Evolutionary conservation across 345 rosid genomes (phyloP), one percentile per base, ranked within the genome.

Genomic region (Excoecaria cochinchinensis): DNA sequence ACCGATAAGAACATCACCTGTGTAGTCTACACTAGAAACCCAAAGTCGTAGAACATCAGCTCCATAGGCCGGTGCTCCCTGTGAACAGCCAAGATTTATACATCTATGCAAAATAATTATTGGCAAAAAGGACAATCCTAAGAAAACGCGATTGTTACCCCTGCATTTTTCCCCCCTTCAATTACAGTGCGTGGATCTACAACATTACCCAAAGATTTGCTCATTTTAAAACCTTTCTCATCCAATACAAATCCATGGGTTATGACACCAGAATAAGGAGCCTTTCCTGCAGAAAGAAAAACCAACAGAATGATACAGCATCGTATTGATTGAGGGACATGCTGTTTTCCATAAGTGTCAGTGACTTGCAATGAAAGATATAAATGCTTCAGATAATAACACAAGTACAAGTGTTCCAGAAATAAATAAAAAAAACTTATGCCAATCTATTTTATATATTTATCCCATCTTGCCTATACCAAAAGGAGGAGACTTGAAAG

Each of bases 161-260:
- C 91, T 73, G 86, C 82, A 81, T 85, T 89, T 84, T 90, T 87
- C 69, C 92, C 97, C 80, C 97, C 97, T 86, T 88, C 97, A 79
- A 92, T 95, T 52, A 92, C 84, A 57, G 82, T 61, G 69, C 76
- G 85, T 58, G 99, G 99, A 82, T 95, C 97, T 58, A 91, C 97
- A 83, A 95, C 97, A 50, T 95, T 92, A 65, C 99, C 97, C 67
- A 92, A 82, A 46, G 97, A 95, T 86, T 92, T 95, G 89, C 99
- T 95, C 99, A 95, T 95, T 90, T 95, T 95, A 70, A 79, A 89
- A 79, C 97, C 97, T 76, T 83, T 95, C 87, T 95, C 99, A 87
- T 95, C 99, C 82, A 95, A 84, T 70, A 95, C 99, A 89, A 95
- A 95, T 59, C 99, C 99, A 80, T 95, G 97, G 50, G 97, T 95